phyloP scores from a whole-genome alignment of 1,139 yeast genomes.

The Debaryomyces fabryi region DNA sequence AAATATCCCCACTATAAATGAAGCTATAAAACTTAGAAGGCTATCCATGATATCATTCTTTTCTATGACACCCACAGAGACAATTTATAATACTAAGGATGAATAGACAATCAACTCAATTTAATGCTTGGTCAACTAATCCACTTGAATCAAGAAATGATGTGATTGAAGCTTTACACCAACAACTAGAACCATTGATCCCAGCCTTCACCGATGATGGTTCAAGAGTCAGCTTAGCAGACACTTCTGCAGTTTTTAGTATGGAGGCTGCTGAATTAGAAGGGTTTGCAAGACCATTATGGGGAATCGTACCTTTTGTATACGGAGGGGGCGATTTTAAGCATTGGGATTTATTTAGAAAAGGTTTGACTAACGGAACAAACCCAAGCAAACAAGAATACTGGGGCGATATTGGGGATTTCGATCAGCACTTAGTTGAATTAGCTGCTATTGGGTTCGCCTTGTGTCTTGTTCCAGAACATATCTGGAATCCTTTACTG shows the following conservation, averaged over 20 bases:
- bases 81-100: neutral
- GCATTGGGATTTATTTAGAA: conserved; percentile 13
- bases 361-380: conserved; percentile 27
- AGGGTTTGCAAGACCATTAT: conserved; percentile 29
- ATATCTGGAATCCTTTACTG: conserved; percentile 27
- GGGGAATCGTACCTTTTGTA: conserved; percentile 29
- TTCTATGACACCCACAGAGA: too few species aligned
- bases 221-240: conserved; percentile 12
- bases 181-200: conserved; percentile 12
- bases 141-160: conserved; percentile 10
- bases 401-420: conserved; percentile 24
- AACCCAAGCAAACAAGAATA: conserved; percentile 27
- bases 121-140: neutral
- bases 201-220: conserved; percentile 12
- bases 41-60: neutral
- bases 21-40: neutral
- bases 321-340: conserved; percentile 26
- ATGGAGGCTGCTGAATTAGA: conserved; percentile 25
- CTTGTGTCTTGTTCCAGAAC: conserved; percentile 21
- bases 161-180: conserved; percentile 10
- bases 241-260: conserved; percentile 21
- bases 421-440: conserved; percentile 28
- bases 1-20: neutral
- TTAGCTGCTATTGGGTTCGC: conserved; percentile 30
- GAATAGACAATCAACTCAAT: neutral